Base-by-base conservation (phyloP, 31 red algal genomes). In the Porphyra umbilicalis region DNA sequence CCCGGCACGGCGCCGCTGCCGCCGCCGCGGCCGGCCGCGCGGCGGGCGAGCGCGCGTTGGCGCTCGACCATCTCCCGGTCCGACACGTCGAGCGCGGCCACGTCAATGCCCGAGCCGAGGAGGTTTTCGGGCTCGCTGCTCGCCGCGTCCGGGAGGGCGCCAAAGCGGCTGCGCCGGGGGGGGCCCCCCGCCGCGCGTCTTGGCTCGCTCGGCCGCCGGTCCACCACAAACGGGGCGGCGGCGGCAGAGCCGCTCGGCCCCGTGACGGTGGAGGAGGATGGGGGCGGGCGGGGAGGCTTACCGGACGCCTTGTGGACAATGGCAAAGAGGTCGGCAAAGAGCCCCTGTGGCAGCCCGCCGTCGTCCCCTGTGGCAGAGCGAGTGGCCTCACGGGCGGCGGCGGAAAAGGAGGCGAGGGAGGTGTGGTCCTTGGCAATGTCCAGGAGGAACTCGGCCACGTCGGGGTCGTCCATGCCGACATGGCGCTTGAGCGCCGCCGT, bases 371-470 rank as follows among this genome's bases (percentile, higher is more conserved):
- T 35, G 31, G 84, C 57, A 32, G 85, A 88, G 18, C 85, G 83
- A 15, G 83, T 84, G 33, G 76, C 79, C 39, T 79, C 76, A 6
- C 81, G 67, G 35, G 88, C 85, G 30, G 87, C 57, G 71, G 76
- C 44, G 2, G 84, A 83, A 71, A 92, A 92, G 34, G 42, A 39
- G 8, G 33, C 33, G 31, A 90, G 85, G n/a, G 80, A 39, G 15
- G 79, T 32, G 82, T 83, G 82, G n/a, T 90, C 83, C 42, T 81
- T 74, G 6, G 81, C 90, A 33, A 96, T 76, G 80, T 90, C 82
- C 18, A 92, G 83, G 39, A 96, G 86, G 78, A 96, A 92, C 80
- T 96, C 94, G 10, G 94, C 94, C 34, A 93, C 74, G 34, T 39
- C 85, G 71, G 81, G 91, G 85, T 95, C 88, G 20, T 88, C 76